A percentile compares a stretch with the other conserved stretches of the same genome.
phyloP scores from a whole-genome alignment of 2,329 filamentous ascomycete species.

The Aspergillus ruber region DNA sequence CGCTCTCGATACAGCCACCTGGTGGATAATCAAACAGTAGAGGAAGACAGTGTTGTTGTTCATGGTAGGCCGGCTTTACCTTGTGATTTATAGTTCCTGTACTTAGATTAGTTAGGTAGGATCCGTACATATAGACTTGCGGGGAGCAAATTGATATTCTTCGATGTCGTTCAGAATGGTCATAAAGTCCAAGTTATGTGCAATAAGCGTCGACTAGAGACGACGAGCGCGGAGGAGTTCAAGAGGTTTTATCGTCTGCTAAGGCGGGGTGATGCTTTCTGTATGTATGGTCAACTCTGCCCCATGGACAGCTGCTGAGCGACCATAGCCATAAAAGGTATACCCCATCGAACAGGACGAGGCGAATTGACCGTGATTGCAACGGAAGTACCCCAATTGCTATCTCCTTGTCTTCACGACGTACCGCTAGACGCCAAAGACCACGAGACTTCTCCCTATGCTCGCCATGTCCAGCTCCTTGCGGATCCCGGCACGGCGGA shows the following conservation, averaged over 20 bases:
- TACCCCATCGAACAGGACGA: constrained; percentile 60
- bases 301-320: constrained; percentile 7
- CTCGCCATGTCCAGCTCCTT: constrained; percentile 81
- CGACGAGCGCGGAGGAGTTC: constrained; percentile 39
- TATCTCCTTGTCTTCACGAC: constrained; percentile 73
- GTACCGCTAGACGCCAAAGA: constrained; percentile 66
- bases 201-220: constrained; percentile 49
- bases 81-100: constrained; percentile 17
- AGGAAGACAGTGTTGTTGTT: constrained; percentile 33
- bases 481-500: constrained; percentile 64
- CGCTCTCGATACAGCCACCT: constrained; percentile 31
- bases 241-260: constrained; percentile 60
- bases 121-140: constrained; percentile 64
- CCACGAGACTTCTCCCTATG: constrained; percentile 64
- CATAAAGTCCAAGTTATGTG: constrained; percentile 69
- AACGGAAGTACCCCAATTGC: constrained; percentile 59
- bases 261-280: constrained; percentile 75
- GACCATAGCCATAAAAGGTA: constrained; percentile 59
- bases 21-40: constrained; percentile 34
- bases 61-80: constrained; percentile 34
- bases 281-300: constrained; percentile 46
- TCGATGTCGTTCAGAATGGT: constrained; percentile 71
- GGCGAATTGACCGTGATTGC: constrained; percentile 72
- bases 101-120: constrained; percentile 57
- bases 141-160: constrained; percentile 74